Evolutionary conservation across 306 rosid genomes (phyloP).

Genomic region (Quercus berberidifolia): DNA sequence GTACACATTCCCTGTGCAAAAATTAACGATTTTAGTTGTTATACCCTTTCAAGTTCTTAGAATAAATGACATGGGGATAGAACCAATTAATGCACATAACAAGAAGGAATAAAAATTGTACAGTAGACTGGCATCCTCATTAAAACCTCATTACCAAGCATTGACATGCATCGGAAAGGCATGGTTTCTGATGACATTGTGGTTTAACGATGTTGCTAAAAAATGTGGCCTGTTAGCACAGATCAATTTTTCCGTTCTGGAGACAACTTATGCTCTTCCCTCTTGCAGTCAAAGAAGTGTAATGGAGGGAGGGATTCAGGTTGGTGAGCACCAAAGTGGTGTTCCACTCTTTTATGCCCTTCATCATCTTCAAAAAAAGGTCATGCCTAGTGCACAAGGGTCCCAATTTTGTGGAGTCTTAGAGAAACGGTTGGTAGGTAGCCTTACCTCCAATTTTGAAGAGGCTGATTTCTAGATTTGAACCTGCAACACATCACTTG

Average conservation of each 20-base stretch:
- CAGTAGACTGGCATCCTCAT: not conserved
- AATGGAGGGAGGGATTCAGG: slow-evolving; percentile 16
- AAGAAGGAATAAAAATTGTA: slow-evolving; percentile 9
- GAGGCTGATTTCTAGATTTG: too few species aligned
- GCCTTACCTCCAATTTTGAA: too few species aligned
- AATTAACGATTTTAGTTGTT: slow-evolving; percentile 15
- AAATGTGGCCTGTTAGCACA: not conserved
- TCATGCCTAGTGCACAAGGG: too few species aligned
- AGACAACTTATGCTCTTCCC: not conserved
- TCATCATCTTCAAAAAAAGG: not conserved
- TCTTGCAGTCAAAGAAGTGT: not conserved
- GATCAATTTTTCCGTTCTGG: not conserved
- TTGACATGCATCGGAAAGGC: slow-evolving; percentile 2
- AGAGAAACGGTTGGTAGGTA: too few species aligned
- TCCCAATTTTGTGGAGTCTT: too few species aligned
- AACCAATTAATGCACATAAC: slow-evolving; percentile 2
- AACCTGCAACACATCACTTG: too few species aligned
- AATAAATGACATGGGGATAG: not conserved
- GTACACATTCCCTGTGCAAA: slow-evolving; percentile 87
- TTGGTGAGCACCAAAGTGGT: not conserved
- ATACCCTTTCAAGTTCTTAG: slow-evolving; percentile 17
- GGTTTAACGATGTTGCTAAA: not conserved
- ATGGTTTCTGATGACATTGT: not conserved
- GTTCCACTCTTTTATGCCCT: slow-evolving; percentile 11
- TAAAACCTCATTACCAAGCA: not conserved